phyloP scores from a whole-genome alignment of 2,329 filamentous ascomycete genomes.

The Neoarthrinium moseri region DNA sequence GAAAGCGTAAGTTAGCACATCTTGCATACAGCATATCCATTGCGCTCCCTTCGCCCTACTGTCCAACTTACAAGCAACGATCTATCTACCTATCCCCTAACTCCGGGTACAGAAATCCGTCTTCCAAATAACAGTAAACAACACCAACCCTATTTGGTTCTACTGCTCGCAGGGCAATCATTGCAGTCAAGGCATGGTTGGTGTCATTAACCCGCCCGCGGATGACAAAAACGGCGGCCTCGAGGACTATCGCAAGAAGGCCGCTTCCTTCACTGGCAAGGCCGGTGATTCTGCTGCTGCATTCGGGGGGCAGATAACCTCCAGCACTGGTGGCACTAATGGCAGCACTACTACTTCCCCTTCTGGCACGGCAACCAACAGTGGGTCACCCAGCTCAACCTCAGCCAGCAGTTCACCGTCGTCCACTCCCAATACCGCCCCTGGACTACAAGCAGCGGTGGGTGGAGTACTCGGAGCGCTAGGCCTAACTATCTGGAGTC shows the following conservation, averaged over 20 bases:
- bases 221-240: conserved; percentile 29
- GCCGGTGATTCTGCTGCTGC: not conserved
- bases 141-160: conserved; percentile 46
- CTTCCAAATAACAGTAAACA: conserved; percentile 43
- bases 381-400: too few species aligned
- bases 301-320: conserved; percentile 11
- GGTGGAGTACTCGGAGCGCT: too few species aligned
- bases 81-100: conserved; percentile 23
- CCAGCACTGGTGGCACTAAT: not conserved
- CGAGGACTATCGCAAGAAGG: conserved; percentile 30
- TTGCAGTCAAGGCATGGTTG: conserved; percentile 43
- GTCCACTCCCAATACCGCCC: too few species aligned
- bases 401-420: too few species aligned
- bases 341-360: not conserved
- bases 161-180: conserved; percentile 46
- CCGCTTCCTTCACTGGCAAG: conserved; percentile 6
- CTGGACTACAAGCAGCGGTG: too few species aligned
- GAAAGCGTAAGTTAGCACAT: conserved; percentile 3
- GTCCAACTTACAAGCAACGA: not conserved
- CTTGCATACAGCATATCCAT: not conserved
- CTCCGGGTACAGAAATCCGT: too few species aligned
- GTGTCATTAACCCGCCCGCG: conserved; percentile 31
- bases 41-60: not conserved
- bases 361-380: not conserved
- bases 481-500: too few species aligned